Base-by-base conservation (phyloP, 202 grass and related monocot species). In the Panicum hallii region DNA sequence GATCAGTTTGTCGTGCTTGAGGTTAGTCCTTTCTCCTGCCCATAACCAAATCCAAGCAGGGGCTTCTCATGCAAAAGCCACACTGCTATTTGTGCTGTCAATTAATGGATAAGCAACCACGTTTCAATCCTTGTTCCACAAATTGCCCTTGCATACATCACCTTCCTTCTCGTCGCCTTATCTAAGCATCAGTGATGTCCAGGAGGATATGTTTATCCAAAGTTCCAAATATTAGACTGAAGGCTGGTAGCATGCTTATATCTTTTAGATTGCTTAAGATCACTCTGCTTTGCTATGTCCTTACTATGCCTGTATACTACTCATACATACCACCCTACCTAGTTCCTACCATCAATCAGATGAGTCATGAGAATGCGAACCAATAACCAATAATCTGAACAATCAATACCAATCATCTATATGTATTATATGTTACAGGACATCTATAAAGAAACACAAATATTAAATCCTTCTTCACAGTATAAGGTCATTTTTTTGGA, bases 11-110 rank as follows among this genome's bases (percentile, higher is more conserved):
- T 28, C 28, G 12, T 74, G 70, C 70, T 74, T 4, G 14, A 72
- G 48, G 70, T 53, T 65, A 42, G 70, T 83, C 30, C 30, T 78
- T 12, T 70, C 60, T 69, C 7, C 54, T 77, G 40, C 48, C 11
- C 41, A 30, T 14, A 17, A 75, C 38, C 19, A 6, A 41, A 58
- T 75, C 1, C 47, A 41, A 13, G 49, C 19, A 74, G 30, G 48
- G 30, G 15, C 3, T 16, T 42, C 15, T 56, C 14, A 7, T 49
- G 15, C 34, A 36, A 46, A 77, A 45, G 22, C 15, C 34, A 45
- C 41, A 17, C 12, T 7, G 7, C 26, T 15, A 1, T n/a, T 12
- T 36, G 5, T 50, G 69, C 4, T 30, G 8, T 50, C 47, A 17
- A 50, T 19, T 71, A 16, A 17, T 50, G 22, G 13, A 72, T 72